phyloP scores from a whole-genome alignment of 495 filamentous ascomycete species.

The Tetracladium marchalianum region DNA sequence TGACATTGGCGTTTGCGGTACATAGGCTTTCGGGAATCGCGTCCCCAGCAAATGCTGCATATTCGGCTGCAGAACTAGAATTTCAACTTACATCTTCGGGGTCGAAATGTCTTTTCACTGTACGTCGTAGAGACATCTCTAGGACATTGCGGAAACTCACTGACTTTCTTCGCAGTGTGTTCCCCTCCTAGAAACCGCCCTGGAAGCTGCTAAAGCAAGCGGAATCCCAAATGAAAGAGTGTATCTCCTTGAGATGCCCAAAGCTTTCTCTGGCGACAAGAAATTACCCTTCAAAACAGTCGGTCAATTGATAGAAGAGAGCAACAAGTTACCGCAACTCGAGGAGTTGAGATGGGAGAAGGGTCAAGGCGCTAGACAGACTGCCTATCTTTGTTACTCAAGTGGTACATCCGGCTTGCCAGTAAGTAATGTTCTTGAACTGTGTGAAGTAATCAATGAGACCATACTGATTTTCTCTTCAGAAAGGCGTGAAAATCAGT shows the following conservation, averaged over 20 bases:
- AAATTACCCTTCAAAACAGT: slow-evolving; percentile 57
- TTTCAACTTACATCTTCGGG: slow-evolving; percentile 71
- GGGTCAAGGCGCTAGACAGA: slow-evolving; percentile 66
- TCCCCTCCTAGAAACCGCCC: slow-evolving; percentile 58
- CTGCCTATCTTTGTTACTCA: slow-evolving; percentile 82
- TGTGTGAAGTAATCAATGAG: background rate
- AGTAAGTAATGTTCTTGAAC: slow-evolving; percentile 12
- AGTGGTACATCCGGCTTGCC: slow-evolving; percentile 83
- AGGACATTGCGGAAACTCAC: background rate
- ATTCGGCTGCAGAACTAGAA: slow-evolving; percentile 63
- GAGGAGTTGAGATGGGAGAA: slow-evolving; percentile 59
- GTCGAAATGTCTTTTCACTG: slow-evolving; percentile 66
- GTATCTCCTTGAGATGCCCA: slow-evolving; percentile 63
- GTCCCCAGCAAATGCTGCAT: slow-evolving; percentile 76
- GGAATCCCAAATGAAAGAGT: slow-evolving; percentile 63
- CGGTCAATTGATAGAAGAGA: slow-evolving; percentile 55
- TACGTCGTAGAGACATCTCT: background rate
- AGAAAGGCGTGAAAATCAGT: slow-evolving; percentile 95
- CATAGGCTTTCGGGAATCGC: slow-evolving; percentile 69
- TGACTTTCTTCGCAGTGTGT: slow-evolving; percentile 35
- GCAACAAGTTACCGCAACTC: slow-evolving; percentile 49
- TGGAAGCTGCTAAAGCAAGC: slow-evolving; percentile 56
- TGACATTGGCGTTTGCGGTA: slow-evolving; percentile 65
- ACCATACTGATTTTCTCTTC: background rate
- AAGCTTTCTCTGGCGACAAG: slow-evolving; percentile 35